Evolutionary conservation across 148 eudicot species (phyloP), one percentile per base, ranked within the genome.

Genomic region (Silene uniflora): DNA sequence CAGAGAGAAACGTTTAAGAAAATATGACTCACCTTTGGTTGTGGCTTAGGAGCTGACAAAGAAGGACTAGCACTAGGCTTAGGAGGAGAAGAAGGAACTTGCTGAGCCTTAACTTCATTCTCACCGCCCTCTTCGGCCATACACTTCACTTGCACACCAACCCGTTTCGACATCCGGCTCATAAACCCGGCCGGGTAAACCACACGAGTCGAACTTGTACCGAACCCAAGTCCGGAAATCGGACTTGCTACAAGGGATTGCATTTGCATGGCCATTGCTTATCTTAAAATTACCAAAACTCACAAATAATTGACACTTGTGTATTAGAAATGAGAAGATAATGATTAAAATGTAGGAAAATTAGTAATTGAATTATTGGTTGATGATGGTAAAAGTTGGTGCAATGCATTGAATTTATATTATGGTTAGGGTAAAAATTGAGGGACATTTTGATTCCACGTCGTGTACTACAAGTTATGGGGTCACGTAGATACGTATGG

Each of bases 211-310:
- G 56, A 25, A 55, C 83, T 62, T 4, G 74, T 46, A 12, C 77
- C 42, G 7, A 10, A 72, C 0, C 19, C 25, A 4, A 71, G 55
- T n/a, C 75, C 63, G 7, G 63, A 7, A 8, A 59, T n/a, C 0
- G 89, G 81, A 22, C 76, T 78, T 0, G 44, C 81, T 24, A 80
- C 59, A 14, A 79, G 7, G 60, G 84, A 68, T 67, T 87, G 89
- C 77, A 82, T 47, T 23, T 71, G 78, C 64, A 75, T 60, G 13
- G 88, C 80, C 72, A 72, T 62, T 21, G 19, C 4, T 52, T 52
- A 12, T 7, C 14, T 11, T 49, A 49, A 8, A 49, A 3, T 49
- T 49, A 49, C 0, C 2, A 52, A 13, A 39, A 39, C 9, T 39
- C 44, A 39, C 44, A 39, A 39, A 39, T 39, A n/a, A n/a, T 32